Percentiles rank a stretch among this genome's conserved stretches.
phyloP scores from a whole-genome alignment of 257 asterid genomes.

The Lithospermum erythrorhizon region DNA sequence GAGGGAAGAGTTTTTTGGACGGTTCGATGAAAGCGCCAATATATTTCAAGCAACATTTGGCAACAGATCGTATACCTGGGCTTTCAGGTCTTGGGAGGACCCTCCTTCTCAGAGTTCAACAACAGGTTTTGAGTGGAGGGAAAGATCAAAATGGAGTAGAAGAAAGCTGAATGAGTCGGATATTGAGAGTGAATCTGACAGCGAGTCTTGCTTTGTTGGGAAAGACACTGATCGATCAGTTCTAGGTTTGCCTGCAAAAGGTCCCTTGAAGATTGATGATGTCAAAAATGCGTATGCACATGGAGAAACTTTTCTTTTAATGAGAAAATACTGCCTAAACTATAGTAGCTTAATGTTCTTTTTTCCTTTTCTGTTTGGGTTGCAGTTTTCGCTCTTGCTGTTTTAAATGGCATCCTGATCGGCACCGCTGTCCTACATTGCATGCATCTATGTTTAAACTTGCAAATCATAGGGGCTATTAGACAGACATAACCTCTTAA shows the following conservation, averaged over 20 bases:
- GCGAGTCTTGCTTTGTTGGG: conserved; percentile 24
- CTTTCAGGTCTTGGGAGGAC: conserved; percentile 28
- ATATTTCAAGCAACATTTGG: conserved; percentile 47
- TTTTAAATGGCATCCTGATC: conserved; percentile 97
- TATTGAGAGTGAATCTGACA: conserved; percentile 25
- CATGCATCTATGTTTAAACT: conserved; percentile 5
- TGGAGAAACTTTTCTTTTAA: conserved; percentile 7
- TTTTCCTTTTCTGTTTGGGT: neutral
- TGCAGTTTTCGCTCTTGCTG: conserved; percentile 74
- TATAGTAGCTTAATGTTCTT: neutral
- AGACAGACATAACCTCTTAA: neutral
- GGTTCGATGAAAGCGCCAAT: conserved; percentile 32
- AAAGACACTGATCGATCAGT: conserved; percentile 44
- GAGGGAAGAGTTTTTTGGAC: conserved; percentile 26
- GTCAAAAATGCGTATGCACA: conserved; percentile 86
- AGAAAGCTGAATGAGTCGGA: conserved; percentile 22
- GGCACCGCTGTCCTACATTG: conserved; percentile 58
- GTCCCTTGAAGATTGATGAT: conserved; percentile 65
- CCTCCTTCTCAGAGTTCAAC: conserved; percentile 17
- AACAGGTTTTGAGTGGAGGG: conserved; percentile 35
- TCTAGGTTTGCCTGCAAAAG: conserved; percentile 65
- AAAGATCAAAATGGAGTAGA: conserved; percentile 26
- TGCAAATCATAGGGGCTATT: neutral
- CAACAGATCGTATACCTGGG: conserved; percentile 40
- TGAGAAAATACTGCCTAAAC: neutral